phyloP scores from a whole-genome alignment of 805 yeast genomes.

The Hemisphaericaspora nanyangensis region DNA sequence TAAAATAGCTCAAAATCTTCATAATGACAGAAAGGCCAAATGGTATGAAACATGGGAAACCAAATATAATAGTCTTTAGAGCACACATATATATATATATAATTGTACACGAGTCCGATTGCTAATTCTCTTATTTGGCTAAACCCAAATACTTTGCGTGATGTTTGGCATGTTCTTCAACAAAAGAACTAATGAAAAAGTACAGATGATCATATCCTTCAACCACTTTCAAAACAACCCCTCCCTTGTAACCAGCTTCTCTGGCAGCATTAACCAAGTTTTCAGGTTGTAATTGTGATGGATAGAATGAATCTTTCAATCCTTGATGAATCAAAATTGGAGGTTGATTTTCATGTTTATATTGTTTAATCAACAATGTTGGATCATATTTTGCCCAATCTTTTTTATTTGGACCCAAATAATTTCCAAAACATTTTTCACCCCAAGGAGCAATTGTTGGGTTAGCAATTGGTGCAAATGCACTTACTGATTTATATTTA shows the following conservation, averaged over 20 bases:
- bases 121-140: conserved; percentile 6
- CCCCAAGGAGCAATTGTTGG: conserved; percentile 87
- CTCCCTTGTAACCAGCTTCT: conserved; percentile 54
- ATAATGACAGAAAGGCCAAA: conserved; percentile 52
- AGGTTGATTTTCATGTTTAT: conserved; percentile 49
- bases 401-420: conserved; percentile 60
- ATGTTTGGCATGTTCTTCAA: conserved; percentile 77
- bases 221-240: conserved; percentile 56
- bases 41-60: conserved; percentile 56
- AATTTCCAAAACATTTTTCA: conserved; percentile 71
- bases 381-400: conserved; percentile 83
- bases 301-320: conserved; percentile 69
- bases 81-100: background rate
- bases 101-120: too few relatives aligned
- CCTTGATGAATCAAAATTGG: conserved; percentile 82
- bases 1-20: conserved; percentile 41
- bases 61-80: conserved; percentile 29
- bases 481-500: conserved; percentile 73
- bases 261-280: conserved; percentile 59
- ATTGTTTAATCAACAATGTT: conserved; percentile 60
- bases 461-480: conserved; percentile 86
- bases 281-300: conserved; percentile 71
- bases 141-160: conserved; percentile 68
- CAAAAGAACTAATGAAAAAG: conserved; percentile 77
- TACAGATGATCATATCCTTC: conserved; percentile 92